Evolutionary conservation across 306 rosid species (phyloP), one percentile per base, ranked within the genome.

Genomic region (Cicer chorassanicum): DNA sequence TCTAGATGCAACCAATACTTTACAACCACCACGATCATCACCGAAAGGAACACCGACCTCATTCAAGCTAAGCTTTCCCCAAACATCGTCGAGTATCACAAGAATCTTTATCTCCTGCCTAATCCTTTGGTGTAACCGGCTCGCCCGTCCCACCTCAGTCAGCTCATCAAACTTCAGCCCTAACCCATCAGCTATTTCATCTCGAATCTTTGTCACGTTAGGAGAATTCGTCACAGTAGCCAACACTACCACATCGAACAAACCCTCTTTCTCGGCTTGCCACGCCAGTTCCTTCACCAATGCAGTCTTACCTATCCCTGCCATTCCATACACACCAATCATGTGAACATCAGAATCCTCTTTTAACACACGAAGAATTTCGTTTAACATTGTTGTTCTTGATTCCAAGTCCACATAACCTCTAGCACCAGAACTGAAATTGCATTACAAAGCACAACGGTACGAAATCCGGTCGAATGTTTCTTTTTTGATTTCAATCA

Each of bases 1-100:
- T 68, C 91, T 75, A 0, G 87, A 78, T 13, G 79, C 40, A 5
- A 82, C 65, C 45, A 87, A 7, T 8, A 85, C 34, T 53, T 85
- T 83, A 49, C 87, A 72, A 18, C 85, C 86, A 1, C 8, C 4
- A 6, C 81, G 34, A n/a, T 81, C 79, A 18, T 72, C 79, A 3
- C 72, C 77, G 9, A 60, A 70, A 65, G 83, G 87, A 49, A 87
- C 53, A 6, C 89, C 91, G 36, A 85, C 74, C 7, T 71, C 75
- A 4, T 29, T 4, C 63, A 87, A 70, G 12, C 83, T 63, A 10
- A 80, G 68, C 34, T 59, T 34, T 1, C 83, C 70, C 87, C 91
- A 85, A 8, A 85, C 36, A 75, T 85, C 89, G 42, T 87, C 91
- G 0, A 82, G 13, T 8, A 82, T 13, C 16, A 83, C 65, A 19